A percentile compares a stretch with the other conserved stretches of the same genome.
Conservation (phyloP, 768 basidiomycete species). For the Strobilomyces dryophilus region DNA sequence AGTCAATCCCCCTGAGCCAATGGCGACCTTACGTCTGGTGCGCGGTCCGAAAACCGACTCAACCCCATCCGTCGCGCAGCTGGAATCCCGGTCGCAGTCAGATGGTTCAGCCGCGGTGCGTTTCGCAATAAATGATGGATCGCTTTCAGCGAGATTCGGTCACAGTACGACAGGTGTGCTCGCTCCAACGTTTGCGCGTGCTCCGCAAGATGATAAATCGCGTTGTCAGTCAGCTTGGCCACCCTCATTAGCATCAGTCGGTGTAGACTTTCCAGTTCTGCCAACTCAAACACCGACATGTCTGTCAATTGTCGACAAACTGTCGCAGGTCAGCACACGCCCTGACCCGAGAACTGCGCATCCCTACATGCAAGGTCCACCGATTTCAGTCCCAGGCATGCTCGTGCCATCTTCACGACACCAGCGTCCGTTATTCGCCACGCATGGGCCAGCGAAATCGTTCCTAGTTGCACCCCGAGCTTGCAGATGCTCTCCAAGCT, state of each 20-base stretch:
- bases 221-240: slow-evolving; percentile 79
- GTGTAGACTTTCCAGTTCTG: slow-evolving; percentile 61
- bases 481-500: slow-evolving; percentile 62
- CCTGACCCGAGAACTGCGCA: slow-evolving; percentile 13
- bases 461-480: slow-evolving; percentile 73
- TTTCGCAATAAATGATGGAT: slow-evolving; percentile 64
- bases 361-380: slow-evolving; percentile 83
- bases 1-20: neutral
- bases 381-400: slow-evolving; percentile 71
- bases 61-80: slow-evolving; percentile 68
- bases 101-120: slow-evolving; percentile 59
- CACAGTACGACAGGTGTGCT: slow-evolving; percentile 85
- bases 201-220: slow-evolving; percentile 72
- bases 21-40: slow-evolving; percentile 52
- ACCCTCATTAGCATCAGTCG: slow-evolving; percentile 80
- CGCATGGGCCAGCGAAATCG: slow-evolving; percentile 78
- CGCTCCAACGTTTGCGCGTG: slow-evolving; percentile 68
- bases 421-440: slow-evolving; percentile 75
- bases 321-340: slow-evolving; percentile 28
- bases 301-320: slow-evolving; percentile 85
- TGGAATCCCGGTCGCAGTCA: slow-evolving; percentile 77
- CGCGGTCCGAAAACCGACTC: slow-evolving; percentile 69
- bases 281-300: slow-evolving; percentile 77
- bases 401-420: slow-evolving; percentile 61
- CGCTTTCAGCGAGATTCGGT: slow-evolving; percentile 70